Base-by-base conservation (phyloP, 2,329 filamentous ascomycete genomes). In the Fusarium austroafricanum region DNA sequence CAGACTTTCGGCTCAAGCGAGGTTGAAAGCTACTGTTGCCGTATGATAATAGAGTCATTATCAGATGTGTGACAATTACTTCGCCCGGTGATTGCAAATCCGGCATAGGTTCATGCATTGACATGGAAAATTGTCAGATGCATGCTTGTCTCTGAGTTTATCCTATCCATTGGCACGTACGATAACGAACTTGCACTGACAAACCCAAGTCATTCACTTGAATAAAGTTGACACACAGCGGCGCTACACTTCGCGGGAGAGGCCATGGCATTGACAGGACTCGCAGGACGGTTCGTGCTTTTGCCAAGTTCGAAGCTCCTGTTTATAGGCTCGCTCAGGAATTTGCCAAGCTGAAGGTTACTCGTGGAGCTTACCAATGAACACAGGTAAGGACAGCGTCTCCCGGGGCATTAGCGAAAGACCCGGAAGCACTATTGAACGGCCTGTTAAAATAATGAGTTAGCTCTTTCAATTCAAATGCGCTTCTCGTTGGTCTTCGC, bases 341-440 rank as follows among this genome's bases (percentile, higher is more conserved):
- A 73, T 72, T 70, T 65, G 60, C 50, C 55, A 71, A 70, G 65
- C 45, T 20, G 42, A 55, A 46, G 44, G 23, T 57, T 45, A 55
- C 26, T 47, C 39, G 43, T 29, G 11, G 39, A 39, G 35, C 31
- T n/a, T 52, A 45, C n/a, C 26, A 18, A 42, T 49, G 56, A 46
- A 39, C 21, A 33, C 33, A n/a, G 18, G 56, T 46, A 37, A 54
- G 56, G 37, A 33, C 31, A 61, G 37, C 44, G 44, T 55, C 51
- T 53, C 42, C 31, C 20, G 23, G 45, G 37, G 29, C 26, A 28
- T 44, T 46, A 28, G 10, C 17, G 43, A 49, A 38, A 47, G 26
- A 17, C 39, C 39, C 40, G 44, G 18, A 39, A 33, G 14, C 10
- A 17, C 33, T 9, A 10, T 29, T 44, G 18, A 29, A 35, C 10